Conservation (phyloP, 2,329 filamentous ascomycete species). For the Epicoccum nigrum region DNA sequence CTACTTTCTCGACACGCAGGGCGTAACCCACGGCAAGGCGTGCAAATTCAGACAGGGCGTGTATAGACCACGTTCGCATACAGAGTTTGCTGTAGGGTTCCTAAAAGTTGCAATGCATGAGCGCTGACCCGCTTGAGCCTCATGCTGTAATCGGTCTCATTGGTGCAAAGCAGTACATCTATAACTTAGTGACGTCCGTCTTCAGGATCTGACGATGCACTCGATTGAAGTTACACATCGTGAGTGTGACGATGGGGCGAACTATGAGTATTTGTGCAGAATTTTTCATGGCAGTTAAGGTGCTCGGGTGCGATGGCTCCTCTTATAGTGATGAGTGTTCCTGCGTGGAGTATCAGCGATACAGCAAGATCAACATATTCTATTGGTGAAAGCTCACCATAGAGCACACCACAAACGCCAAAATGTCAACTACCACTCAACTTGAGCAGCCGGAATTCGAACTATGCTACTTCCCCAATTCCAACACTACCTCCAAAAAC, state of each 20-base stretch:
- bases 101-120: background rate
- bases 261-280: background rate
- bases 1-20: slow-evolving; percentile 2
- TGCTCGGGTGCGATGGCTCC: background rate
- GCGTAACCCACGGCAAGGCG: slow-evolving; percentile 6
- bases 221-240: background rate
- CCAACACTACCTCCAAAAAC: background rate
- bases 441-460: slow-evolving; percentile 11
- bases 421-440: slow-evolving; percentile 8
- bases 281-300: background rate
- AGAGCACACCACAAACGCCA: background rate
- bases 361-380: background rate
- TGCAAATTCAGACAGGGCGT: slow-evolving; percentile 11
- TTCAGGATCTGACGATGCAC: background rate
- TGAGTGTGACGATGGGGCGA: background rate
- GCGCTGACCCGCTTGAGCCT: background rate
- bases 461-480: slow-evolving; percentile 7
- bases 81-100: background rate
- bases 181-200: slow-evolving; percentile 1
- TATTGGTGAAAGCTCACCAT: too few species aligned
- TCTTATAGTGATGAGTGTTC: background rate
- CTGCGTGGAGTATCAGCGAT: background rate
- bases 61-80: background rate
- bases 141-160: background rate
- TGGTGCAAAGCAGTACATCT: background rate